These are phyloP conservation scores for Blastosporella zonata DNA, from an alignment of 1,284 basidiomycete genomes.

Conservation along the genomic window DNA sequence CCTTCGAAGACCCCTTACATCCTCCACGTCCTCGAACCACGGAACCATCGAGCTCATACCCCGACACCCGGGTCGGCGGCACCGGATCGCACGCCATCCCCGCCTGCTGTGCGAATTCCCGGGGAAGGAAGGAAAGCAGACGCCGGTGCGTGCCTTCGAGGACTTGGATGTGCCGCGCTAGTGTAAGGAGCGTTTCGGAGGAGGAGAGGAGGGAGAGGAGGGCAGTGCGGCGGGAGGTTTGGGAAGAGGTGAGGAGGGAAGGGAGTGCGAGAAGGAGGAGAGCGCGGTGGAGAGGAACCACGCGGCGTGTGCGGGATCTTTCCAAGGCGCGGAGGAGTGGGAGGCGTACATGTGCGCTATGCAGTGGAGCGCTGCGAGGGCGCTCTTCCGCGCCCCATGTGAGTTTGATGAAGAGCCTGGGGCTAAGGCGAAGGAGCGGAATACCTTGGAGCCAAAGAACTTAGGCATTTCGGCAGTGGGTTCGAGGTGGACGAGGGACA, in stretches of 20 bases:
- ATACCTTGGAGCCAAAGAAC: constrained; percentile 90
- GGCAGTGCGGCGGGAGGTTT: constrained; percentile 31
- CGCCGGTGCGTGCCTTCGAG: constrained; percentile 60
- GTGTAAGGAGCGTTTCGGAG: constrained; percentile 42
- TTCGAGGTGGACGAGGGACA: constrained; percentile 79
- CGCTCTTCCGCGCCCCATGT: constrained; percentile 16
- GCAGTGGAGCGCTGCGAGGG: constrained; percentile 56
- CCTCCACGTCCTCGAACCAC: constrained; percentile 70
- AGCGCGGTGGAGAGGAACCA: constrained; percentile 70
- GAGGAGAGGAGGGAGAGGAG: constrained; percentile 46
- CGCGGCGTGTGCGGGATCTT: constrained; percentile 55
- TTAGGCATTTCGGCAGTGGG: constrained; percentile 84
- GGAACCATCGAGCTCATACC: constrained; percentile 65
- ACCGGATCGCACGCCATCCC: constrained; percentile 80
- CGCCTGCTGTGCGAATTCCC: constrained; percentile 37
- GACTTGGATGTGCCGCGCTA: constrained; percentile 73
- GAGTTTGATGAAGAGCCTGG: constrained; percentile 27
- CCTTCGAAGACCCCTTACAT: constrained; percentile 36
- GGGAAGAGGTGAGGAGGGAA: constrained; percentile 33
- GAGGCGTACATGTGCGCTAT: constrained; percentile 85
- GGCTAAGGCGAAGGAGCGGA: constrained; percentile 44
- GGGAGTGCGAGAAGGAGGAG: constrained; percentile 33
- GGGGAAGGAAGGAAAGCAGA: constrained; percentile 71
- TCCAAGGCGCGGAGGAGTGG: constrained; percentile 78
- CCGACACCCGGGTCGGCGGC: constrained; percentile 61